phyloP scores from a whole-genome alignment of 495 filamentous ascomycete genomes.

The Penicillium mononematosum region DNA sequence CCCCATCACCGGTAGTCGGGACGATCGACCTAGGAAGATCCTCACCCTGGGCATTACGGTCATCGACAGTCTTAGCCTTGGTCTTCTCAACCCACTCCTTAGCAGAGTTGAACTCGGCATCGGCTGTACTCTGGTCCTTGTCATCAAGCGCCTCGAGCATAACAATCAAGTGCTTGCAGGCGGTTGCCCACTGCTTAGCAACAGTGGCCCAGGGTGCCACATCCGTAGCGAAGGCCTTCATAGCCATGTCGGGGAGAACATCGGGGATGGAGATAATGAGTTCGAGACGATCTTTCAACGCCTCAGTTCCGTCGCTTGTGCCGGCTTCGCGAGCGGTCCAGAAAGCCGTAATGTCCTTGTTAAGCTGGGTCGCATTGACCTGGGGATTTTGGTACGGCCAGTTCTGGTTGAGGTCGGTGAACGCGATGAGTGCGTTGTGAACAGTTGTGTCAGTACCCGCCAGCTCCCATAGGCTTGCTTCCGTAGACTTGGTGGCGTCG shows the following conservation, averaged over 20 bases:
- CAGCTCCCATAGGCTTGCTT: conserved; percentile 13
- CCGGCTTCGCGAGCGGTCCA: conserved; percentile 8
- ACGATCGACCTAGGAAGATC: conserved; percentile 19
- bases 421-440: conserved; percentile 13
- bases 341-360: conserved; percentile 14
- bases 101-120: conserved; percentile 15
- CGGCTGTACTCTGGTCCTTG: conserved; percentile 9
- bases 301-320: background rate
- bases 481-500: conserved; percentile 11
- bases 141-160: conserved; percentile 16
- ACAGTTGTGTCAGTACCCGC: conserved; percentile 7
- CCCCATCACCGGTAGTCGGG: conserved; percentile 11
- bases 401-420: conserved; percentile 19
- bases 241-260: conserved; percentile 15
- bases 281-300: conserved; percentile 7
- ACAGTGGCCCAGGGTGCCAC: conserved; percentile 18
- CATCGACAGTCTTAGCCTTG: conserved; percentile 21
- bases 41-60: conserved; percentile 12
- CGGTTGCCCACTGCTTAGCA: conserved; percentile 18
- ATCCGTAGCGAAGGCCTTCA: conserved; percentile 17
- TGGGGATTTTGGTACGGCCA: conserved; percentile 15
- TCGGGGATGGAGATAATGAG: conserved; percentile 9
- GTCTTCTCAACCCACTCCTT: conserved; percentile 18
- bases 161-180: conserved; percentile 17
- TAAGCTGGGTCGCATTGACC: conserved; percentile 11